Conservation (phyloP, 495 filamentous ascomycete species). For the Lepraria neglecta region DNA sequence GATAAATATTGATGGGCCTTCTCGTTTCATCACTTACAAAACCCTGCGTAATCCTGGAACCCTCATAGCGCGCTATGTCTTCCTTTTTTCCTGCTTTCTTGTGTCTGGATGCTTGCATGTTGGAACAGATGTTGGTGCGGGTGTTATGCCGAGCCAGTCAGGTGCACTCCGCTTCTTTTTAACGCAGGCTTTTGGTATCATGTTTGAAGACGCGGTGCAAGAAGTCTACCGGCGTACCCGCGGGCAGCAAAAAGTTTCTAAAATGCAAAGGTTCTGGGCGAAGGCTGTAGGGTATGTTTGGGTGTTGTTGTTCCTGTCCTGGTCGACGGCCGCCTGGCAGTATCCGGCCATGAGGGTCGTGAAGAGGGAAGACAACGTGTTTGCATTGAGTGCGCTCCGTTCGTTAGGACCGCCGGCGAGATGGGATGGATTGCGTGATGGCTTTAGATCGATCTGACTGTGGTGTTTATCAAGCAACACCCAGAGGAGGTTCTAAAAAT, state of each 20-base stretch:
- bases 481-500: too few relatives aligned
- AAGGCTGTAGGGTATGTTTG: not conserved
- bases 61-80: not conserved
- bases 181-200: not conserved
- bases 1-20: not conserved
- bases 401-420: not conserved
- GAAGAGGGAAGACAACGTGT: not conserved
- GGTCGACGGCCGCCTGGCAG: not conserved
- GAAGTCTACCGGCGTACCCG: not conserved
- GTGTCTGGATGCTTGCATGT: not conserved
- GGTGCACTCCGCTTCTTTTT: not conserved
- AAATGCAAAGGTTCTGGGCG: not conserved
- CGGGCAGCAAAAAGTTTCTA: not conserved
- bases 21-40: not conserved
- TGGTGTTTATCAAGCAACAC: too few relatives aligned
- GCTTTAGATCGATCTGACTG: not conserved
- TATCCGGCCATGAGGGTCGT: not conserved
- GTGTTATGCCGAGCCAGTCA: not conserved
- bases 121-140: not conserved
- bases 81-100: not conserved
- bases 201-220: conserved; percentile 7
- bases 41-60: not conserved
- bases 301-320: not conserved
- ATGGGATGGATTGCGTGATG: not conserved
- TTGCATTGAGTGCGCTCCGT: not conserved